Base-by-base conservation (phyloP, 2,329 filamentous ascomycete genomes). In the Claviceps paspali region DNA sequence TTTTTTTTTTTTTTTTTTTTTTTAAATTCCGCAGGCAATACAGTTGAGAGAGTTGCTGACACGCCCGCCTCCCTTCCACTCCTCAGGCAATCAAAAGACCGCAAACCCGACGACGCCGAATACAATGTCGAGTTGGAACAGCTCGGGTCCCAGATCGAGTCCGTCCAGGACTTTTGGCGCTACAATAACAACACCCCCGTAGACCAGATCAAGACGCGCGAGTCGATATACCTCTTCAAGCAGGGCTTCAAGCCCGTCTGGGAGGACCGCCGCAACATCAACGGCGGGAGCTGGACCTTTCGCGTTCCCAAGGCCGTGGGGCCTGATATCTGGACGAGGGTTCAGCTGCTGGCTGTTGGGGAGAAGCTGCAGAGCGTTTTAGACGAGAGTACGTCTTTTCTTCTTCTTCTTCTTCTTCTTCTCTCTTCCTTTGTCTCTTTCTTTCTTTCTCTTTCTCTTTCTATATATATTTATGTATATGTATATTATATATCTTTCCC, bases 261-360 rank as follows among this genome's bases (percentile, higher is more conserved):
- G 81, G 82, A 86, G 61, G 88, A 96, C 55, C 74, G 82, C 29
- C 77, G 91, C 50, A 95, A 95, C 60, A 67, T 80, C 41, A 70
- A 77, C 43, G 88, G 88, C 36, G 88, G 88, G 35, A 81, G 82
- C 55, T 95, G 85, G 85, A 92, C 85, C 17, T 93, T 96, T 60
- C 78, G 87, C 35, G 79, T 95, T 31, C 77, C 79, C 45, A 94
- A 93, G 65, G 68, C 67, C 43, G 69, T 72, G 27, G 75, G 74
- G 5, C 72, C 76, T 3, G 79, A 79, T 49, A 81, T 83, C 53
- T 95, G 80, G 84, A 86, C 78, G 49, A 76, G 79, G 53, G 69
- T 94, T 43, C 75, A 86, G 62, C 63, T 88, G 53, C 68, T 91
- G 57, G 84, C 84, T 24, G 83, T 91, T 43, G 84, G 84, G 24